Evolutionary conservation across 1,284 basidiomycete genomes (phyloP).

Genomic region (Cutaneotrichosporon cavernicola): DNA sequence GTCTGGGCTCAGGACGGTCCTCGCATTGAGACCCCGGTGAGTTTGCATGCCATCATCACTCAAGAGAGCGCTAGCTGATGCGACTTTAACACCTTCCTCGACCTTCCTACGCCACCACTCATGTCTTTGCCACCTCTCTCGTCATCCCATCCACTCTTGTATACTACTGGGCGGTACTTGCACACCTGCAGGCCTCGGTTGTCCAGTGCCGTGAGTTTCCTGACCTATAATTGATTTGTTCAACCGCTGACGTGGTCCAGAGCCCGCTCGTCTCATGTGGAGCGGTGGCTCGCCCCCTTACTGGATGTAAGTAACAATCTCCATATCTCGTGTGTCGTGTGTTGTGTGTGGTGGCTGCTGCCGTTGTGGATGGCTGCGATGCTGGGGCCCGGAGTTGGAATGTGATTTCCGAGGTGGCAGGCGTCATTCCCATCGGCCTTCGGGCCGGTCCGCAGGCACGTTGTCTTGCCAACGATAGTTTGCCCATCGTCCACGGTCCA

Average conservation of each 20-base stretch:
- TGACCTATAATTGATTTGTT: background rate
- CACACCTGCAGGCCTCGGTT: conserved; percentile 31
- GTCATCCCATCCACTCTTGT: background rate
- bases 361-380: background rate
- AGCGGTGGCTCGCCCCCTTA: conserved; percentile 62
- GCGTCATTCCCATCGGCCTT: background rate
- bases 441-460: conserved; percentile 5
- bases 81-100: background rate
- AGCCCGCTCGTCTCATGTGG: conserved; percentile 58
- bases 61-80: background rate
- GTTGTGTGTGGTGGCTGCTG: background rate
- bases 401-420: background rate
- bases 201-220: conserved; percentile 56
- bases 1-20: conserved; percentile 24
- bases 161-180: background rate
- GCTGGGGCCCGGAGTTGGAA: background rate
- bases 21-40: conserved; percentile 20
- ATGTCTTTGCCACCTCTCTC: background rate
- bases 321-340: background rate
- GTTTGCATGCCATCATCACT: background rate
- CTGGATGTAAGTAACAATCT: conserved; percentile 56
- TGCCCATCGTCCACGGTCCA: background rate
- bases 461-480: background rate
- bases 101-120: background rate
- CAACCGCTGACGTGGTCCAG: conserved; percentile 26